phyloP scores from a whole-genome alignment of 257 asterid species.

The Mentha longifolia region DNA sequence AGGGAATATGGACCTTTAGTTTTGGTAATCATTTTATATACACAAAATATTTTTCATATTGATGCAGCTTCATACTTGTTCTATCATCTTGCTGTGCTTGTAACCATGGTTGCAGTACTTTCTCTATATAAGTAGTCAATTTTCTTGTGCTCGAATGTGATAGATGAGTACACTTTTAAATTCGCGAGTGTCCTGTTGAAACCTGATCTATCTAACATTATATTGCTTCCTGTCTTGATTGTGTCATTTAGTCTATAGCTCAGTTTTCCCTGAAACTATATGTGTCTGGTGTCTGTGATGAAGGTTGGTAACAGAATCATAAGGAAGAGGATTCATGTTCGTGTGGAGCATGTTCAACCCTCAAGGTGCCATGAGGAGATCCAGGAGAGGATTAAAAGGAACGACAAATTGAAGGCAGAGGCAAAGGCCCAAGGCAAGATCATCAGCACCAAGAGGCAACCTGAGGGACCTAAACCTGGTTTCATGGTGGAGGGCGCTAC shows the following conservation, averaged over 20 bases:
- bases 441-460: conserved; percentile 87
- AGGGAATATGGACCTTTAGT: no score
- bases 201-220: not conserved
- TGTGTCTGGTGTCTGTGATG: not conserved
- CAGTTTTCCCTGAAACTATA: not conserved
- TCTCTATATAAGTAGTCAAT: no score
- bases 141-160: not conserved
- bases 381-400: conserved; percentile 53
- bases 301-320: conserved; percentile 81
- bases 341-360: conserved; percentile 78
- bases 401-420: conserved; percentile 67
- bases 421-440: conserved; percentile 74
- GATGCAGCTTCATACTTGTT: no score
- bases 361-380: conserved; percentile 83
- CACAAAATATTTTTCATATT: no score
- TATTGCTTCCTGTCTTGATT: not conserved
- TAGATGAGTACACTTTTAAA: not conserved
- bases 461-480: conserved; percentile 83
- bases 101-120: no score
- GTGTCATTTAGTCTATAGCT: not conserved
- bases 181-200: no score
- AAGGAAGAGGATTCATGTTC: conserved; percentile 79
- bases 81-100: no score
- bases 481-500: conserved; percentile 86
- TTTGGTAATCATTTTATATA: no score